These are phyloP conservation scores for Dendrocalamus latiflorus DNA, from an alignment of 202 grass and related monocot genomes.

Conservation along the genomic window DNA sequence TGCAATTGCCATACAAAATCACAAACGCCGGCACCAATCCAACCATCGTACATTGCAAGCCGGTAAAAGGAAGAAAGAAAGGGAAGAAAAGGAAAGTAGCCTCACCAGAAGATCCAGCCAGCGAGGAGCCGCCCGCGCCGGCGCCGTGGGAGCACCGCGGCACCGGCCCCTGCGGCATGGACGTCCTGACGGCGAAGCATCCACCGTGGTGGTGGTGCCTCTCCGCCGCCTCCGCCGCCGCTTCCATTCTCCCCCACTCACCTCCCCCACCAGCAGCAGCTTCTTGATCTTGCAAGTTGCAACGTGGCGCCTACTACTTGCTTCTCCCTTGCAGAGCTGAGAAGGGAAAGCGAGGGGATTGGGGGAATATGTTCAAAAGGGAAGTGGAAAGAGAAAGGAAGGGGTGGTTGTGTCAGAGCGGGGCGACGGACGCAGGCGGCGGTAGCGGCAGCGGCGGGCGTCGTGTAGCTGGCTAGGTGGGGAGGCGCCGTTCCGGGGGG, in stretches of 20 bases:
- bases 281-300: background rate
- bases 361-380: background rate
- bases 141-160: constrained; percentile 24
- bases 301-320: background rate
- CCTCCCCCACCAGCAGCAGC: background rate
- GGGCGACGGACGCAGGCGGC: background rate
- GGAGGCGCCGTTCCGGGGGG: constrained; percentile 20
- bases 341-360: background rate
- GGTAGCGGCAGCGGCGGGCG: constrained; percentile 1
- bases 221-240: constrained; percentile 10
- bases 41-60: background rate
- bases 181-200: constrained; percentile 24
- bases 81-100: background rate
- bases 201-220: constrained; percentile 11
- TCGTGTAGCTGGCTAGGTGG: constrained; percentile 9
- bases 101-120: constrained; percentile 40
- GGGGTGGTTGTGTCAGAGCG: background rate
- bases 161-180: background rate
- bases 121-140: constrained; percentile 3
- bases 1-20: no score
- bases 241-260: constrained; percentile 21
- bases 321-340: background rate
- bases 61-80: background rate
- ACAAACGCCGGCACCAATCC: no score
- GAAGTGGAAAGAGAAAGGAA: background rate